Conservation (phyloP, 2,329 filamentous ascomycete genomes). For the Onygenales sp. region DNA sequence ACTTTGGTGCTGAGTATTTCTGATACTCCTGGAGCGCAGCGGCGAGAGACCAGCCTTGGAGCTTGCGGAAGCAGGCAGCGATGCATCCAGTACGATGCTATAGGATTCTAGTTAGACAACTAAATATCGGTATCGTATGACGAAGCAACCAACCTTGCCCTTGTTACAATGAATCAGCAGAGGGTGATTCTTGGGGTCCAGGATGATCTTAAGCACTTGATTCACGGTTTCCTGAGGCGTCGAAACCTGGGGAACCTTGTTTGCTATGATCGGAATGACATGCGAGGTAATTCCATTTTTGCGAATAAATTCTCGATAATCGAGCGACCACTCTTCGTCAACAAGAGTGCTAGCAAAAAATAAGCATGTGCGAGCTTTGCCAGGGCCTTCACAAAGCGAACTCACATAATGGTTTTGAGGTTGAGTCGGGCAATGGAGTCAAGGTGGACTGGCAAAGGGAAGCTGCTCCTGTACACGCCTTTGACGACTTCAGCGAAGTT, state of each 20-base stretch:
- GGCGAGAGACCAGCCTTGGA: constrained; percentile 56
- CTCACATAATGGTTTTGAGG: constrained; percentile 72
- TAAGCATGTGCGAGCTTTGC: not conserved
- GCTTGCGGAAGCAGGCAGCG: constrained; percentile 67
- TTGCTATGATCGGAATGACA: constrained; percentile 72
- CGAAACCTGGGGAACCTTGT: constrained; percentile 61
- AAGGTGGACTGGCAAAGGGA: constrained; percentile 63
- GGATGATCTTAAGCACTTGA: constrained; percentile 59
- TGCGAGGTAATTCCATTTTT: constrained; percentile 61
- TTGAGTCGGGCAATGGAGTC: constrained; percentile 57
- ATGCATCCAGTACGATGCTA: constrained; percentile 84
- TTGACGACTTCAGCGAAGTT: constrained; percentile 72
- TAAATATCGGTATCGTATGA: not conserved
- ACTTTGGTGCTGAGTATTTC: constrained; percentile 46
- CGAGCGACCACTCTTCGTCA: constrained; percentile 46
- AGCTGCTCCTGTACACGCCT: constrained; percentile 73
- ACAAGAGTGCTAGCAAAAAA: constrained; percentile 47
- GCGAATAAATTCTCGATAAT: constrained; percentile 52
- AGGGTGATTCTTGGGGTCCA: constrained; percentile 66
- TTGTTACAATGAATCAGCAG: constrained; percentile 89
- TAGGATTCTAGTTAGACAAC: not conserved
- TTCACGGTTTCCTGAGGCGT: constrained; percentile 60
- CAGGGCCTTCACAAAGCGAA: constrained; percentile 4
- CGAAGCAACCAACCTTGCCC: constrained; percentile 52
- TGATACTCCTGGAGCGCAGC: constrained; percentile 65